phyloP scores from a whole-genome alignment of 1,139 yeast species.

The Saccharomyces pastorianus region DNA sequence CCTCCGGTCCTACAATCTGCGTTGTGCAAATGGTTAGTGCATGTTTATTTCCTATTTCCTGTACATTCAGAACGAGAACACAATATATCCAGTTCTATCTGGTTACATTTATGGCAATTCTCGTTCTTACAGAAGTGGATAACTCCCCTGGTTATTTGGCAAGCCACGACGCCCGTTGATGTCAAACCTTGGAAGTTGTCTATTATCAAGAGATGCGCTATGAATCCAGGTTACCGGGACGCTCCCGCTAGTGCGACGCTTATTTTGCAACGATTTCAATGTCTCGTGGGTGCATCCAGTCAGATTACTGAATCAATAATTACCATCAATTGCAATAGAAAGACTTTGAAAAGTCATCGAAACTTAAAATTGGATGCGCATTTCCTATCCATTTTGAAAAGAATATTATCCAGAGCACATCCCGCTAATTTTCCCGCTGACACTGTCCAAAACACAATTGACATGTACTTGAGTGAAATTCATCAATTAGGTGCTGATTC shows the following conservation, averaged over 20 bases:
- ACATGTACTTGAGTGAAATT: conserved; percentile 9
- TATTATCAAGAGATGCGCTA: conserved; percentile 13
- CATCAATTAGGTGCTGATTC: not conserved
- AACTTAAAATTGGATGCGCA: conserved; percentile 12
- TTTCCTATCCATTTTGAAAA: conserved; percentile 9
- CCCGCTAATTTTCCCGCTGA: conserved; percentile 11
- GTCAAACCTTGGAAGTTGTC: conserved; percentile 32
- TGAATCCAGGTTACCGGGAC: conserved; percentile 19
- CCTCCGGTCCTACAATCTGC: conserved; percentile 27
- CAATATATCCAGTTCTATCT: conserved; percentile 28
- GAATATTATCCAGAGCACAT: conserved; percentile 8
- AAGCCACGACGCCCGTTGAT: conserved; percentile 28
- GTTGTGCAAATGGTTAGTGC: conserved; percentile 37
- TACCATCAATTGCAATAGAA: conserved; percentile 13
- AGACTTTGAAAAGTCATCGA: conserved; percentile 14
- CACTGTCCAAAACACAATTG: conserved; percentile 13
- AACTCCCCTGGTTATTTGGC: conserved; percentile 37
- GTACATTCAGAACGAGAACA: conserved; percentile 21
- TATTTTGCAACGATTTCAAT: conserved; percentile 16
- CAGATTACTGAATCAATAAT: conserved; percentile 11
- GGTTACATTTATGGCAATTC: conserved; percentile 39
- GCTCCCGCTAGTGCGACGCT: conserved; percentile 17
- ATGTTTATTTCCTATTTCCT: conserved; percentile 25
- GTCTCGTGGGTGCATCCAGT: conserved; percentile 12
- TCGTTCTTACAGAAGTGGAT: conserved; percentile 39